Conservation (phyloP, 495 filamentous ascomycete genomes). For the Hypoxylon rickii region DNA sequence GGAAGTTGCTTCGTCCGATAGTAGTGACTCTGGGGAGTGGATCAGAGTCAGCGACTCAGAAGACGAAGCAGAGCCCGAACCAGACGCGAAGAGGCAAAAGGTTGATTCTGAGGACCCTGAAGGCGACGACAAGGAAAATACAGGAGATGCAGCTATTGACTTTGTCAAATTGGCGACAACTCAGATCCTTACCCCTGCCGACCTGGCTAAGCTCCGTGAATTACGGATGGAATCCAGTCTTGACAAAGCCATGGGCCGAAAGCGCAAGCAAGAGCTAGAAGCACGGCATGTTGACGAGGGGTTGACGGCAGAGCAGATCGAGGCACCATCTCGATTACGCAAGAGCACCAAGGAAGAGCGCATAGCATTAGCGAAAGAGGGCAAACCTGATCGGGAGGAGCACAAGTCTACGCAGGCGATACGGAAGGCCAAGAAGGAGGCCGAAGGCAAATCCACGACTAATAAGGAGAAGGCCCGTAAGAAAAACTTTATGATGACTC, state of each 20-base stretch:
- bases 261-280: conserved; percentile 55
- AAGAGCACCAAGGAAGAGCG: conserved; percentile 81
- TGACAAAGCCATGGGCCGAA: conserved; percentile 61
- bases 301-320: conserved; percentile 84
- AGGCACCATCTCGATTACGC: conserved; percentile 69
- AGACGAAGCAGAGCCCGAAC: conserved; percentile 68
- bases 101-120: conserved; percentile 40
- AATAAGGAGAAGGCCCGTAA: conserved; percentile 95
- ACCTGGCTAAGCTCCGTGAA: conserved; percentile 89
- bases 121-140: conserved; percentile 47
- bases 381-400: conserved; percentile 71
- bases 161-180: conserved; percentile 79
- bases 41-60: conserved; percentile 88
- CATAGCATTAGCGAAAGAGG: conserved; percentile 75
- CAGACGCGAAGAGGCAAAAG: conserved; percentile 65
- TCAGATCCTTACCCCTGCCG: conserved; percentile 86
- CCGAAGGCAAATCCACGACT: conserved; percentile 89
- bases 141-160: conserved; percentile 43
- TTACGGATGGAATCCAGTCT: conserved; percentile 74
- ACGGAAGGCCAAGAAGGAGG: conserved; percentile 80
- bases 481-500: conserved; percentile 98
- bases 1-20: conserved; percentile 82
- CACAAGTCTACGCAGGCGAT: conserved; percentile 82
- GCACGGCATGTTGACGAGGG: conserved; percentile 77
- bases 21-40: conserved; percentile 84